Evolutionary conservation across 1,139 yeast species (phyloP).

Genomic region (Suhomyces chickasaworum): DNA sequence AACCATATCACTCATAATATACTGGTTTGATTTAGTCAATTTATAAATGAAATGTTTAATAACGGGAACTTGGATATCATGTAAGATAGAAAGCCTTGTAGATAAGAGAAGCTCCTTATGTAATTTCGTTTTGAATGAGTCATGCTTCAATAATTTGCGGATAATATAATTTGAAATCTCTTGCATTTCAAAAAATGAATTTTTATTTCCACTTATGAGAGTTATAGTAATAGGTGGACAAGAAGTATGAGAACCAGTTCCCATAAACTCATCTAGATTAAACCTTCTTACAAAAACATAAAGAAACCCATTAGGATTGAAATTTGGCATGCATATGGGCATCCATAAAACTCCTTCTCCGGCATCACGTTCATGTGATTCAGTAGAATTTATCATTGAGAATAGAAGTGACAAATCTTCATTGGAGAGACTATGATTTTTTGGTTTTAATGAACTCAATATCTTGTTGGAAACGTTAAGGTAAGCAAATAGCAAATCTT

Average conservation of each 20-base stretch:
- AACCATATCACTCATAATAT: constrained; percentile 32
- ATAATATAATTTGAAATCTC: constrained; percentile 58
- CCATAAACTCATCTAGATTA: constrained; percentile 31
- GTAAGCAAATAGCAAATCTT: constrained; percentile 40
- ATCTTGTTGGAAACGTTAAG: constrained; percentile 28
- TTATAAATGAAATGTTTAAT: constrained; percentile 82
- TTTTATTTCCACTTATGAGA: constrained; percentile 79
- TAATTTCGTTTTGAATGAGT: constrained; percentile 40
- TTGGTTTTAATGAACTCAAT: constrained; percentile 38
- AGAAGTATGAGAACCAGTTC: constrained; percentile 12
- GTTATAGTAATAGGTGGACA: constrained; percentile 56
- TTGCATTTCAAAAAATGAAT: constrained; percentile 76
- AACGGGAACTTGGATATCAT: constrained; percentile 59
- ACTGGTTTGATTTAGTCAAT: constrained; percentile 50
- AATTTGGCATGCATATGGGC: constrained; percentile 89
- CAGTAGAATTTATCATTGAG: constrained; percentile 27
- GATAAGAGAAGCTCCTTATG: constrained; percentile 32
- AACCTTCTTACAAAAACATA: constrained; percentile 75
- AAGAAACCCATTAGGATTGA: constrained; percentile 84
- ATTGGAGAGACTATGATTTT: constrained; percentile 34
- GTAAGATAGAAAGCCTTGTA: constrained; percentile 24
- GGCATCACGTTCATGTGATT: constrained; percentile 15
- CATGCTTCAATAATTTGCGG: constrained; percentile 38
- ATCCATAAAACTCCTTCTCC: constrained; percentile 80
- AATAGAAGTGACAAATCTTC: constrained; percentile 37